Evolutionary conservation across 768 basidiomycete species (phyloP), one percentile per base, ranked within the genome.

Genomic region (Tulasnella sp.): DNA sequence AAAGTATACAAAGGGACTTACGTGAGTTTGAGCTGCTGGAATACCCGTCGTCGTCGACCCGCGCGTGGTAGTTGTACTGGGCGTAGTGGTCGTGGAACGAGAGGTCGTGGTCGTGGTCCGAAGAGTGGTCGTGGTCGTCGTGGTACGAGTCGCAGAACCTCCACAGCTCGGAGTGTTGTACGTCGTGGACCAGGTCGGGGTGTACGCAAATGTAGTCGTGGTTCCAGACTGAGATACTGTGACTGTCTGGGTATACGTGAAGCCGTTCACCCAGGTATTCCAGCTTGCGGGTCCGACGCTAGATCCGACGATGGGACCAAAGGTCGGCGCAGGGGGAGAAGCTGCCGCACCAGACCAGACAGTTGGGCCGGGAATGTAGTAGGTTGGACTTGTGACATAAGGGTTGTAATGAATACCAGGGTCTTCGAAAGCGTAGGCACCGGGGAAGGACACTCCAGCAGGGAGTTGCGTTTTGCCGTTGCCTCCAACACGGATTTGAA

Each of bases 311-410:
- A 32, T 41, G 1, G 59, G 36, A 35, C 71, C 71, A 39, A 63
- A 72, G 1, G 35, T 44, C 19, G 71, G 71, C 17, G 71, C 62
- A 22, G 71, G 32, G 16, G 71, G 71, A n/a, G 63, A 72, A 39
- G 71, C 59, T 41, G 59, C 59, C 19, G 71, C 71, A 1, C 71
- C 71, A 9, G 71, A 72, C 71, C 71, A 72, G 62, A 72, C 63
- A 26, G 71, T 65, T 7, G 59, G 59, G 34, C 71, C 71, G 11
- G 71, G 71, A 14, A 63, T 37, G 22, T 62, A 35, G 62, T 72
- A 72, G 29, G 62, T 59, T 26, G 52, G 52, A 29, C 52, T 59
- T 29, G 52, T 59, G n/a, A 59, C 52, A 11, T 59, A 59, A 12
- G 52, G 59, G 62, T 72, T 72, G 63, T 72, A 72, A 22, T 39